These are phyloP conservation scores for Rehmannia glutinosa DNA, from an alignment of 257 asterid genomes.

Conservation along the genomic window DNA sequence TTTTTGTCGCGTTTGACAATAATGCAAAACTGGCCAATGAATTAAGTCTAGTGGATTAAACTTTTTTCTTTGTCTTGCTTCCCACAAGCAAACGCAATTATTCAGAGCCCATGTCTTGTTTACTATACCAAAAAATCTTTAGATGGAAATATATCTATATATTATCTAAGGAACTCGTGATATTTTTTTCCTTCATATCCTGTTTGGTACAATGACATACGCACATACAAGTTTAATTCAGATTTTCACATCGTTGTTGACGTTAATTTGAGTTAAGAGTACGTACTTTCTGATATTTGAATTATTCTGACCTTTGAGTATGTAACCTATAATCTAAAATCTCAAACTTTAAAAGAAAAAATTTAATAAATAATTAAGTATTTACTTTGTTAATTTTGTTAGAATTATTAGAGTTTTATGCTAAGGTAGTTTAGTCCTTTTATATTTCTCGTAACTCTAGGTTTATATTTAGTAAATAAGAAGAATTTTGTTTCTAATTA, in stretches of 20 bases:
- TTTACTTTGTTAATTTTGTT: too few species aligned
- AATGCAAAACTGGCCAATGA: neutral
- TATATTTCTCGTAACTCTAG: too few species aligned
- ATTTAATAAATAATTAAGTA: too few species aligned
- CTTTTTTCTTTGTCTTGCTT: neutral
- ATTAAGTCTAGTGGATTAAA: conserved; percentile 17
- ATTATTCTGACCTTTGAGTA: too few species aligned
- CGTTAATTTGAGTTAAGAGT: neutral
- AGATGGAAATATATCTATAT: neutral
- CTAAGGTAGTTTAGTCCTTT: too few species aligned
- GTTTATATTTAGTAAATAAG: too few species aligned
- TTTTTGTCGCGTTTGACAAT: too few species aligned
- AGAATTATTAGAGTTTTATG: too few species aligned
- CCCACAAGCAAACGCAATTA: neutral
- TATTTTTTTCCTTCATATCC: conserved; percentile 1
- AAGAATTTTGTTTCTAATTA: too few species aligned
- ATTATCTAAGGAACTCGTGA: neutral
- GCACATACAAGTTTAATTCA: conserved; percentile 19
- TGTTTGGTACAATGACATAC: conserved; percentile 4
- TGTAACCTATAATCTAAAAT: too few species aligned
- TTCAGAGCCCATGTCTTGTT: neutral
- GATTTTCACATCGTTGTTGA: neutral
- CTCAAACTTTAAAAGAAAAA: too few species aligned
- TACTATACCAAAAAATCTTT: neutral
- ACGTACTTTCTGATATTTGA: neutral